Conservation (phyloP, 1,284 basidiomycete species). For the Cutaneotrichosporon cutaneum region DNA sequence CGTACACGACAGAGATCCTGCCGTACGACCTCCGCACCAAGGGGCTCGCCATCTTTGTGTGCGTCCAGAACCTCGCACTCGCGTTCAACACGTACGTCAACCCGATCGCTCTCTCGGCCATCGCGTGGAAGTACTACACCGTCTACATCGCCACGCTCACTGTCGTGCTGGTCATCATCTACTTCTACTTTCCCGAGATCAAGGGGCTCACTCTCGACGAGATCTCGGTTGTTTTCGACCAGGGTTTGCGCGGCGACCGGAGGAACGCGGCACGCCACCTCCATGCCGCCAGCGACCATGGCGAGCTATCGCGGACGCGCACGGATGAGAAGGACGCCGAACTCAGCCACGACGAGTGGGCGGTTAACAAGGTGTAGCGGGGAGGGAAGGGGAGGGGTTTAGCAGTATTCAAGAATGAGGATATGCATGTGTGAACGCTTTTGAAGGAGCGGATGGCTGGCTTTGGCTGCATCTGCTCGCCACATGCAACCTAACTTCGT, state of each 20-base stretch:
- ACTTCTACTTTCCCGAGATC: slow-evolving; percentile 46
- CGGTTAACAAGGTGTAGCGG: neutral
- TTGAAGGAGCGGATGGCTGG: too few species aligned
- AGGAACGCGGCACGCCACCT: neutral
- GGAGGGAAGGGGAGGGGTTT: too few species aligned
- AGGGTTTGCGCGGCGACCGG: neutral
- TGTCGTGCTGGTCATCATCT: slow-evolving; percentile 29
- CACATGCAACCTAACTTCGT: too few species aligned
- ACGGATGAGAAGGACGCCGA: neutral
- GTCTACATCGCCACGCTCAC: slow-evolving; percentile 38
- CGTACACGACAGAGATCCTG: slow-evolving; percentile 35
- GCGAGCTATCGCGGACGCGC: neutral
- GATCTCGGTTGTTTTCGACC: slow-evolving; percentile 33
- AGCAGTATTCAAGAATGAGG: too few species aligned
- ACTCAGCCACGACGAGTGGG: neutral
- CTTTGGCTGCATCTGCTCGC: too few species aligned
- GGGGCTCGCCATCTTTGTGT: slow-evolving; percentile 29
- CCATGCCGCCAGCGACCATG: neutral
- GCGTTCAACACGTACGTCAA: slow-evolving; percentile 35
- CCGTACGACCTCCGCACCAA: slow-evolving; percentile 32
- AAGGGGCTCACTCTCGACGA: slow-evolving; percentile 41
- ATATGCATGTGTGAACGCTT: too few species aligned
- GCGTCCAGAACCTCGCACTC: slow-evolving; percentile 18
- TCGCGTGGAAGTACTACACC: slow-evolving; percentile 29
- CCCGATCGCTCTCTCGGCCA: slow-evolving; percentile 29